Percentiles rank a stretch among this genome's conserved stretches.
phyloP scores from a whole-genome alignment of 2,329 filamentous ascomycete genomes.

The Hypoxylon sp. region DNA sequence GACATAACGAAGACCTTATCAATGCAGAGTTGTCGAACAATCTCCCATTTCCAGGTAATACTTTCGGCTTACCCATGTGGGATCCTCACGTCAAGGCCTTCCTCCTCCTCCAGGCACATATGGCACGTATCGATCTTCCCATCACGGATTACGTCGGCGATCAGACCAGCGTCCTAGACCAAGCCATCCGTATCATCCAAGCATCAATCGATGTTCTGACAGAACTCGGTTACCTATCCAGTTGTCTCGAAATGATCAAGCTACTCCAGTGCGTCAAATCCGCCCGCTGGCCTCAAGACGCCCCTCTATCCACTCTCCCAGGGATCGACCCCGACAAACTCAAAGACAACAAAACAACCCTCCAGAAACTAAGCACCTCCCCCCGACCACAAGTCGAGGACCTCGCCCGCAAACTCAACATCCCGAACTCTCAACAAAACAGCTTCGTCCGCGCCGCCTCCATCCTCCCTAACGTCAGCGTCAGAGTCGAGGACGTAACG shows the following conservation, averaged over 20 bases:
- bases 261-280: slow-evolving; percentile 94
- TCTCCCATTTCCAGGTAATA: slow-evolving; percentile 73
- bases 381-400: slow-evolving; percentile 50
- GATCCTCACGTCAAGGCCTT: slow-evolving; percentile 98
- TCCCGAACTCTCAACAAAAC: slow-evolving; percentile 62
- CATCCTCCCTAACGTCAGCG: slow-evolving; percentile 77
- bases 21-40: slow-evolving; percentile 90
- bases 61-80: slow-evolving; percentile 90
- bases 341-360: slow-evolving; percentile 55
- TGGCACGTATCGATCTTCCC: slow-evolving; percentile 91
- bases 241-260: slow-evolving; percentile 84
- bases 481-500: slow-evolving; percentile 74
- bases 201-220: slow-evolving; percentile 94
- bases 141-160: slow-evolving; percentile 98
- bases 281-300: slow-evolving; percentile 89
- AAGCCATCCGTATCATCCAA: slow-evolving; percentile 96
- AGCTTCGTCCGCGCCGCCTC: slow-evolving; percentile 73
- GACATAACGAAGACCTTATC: slow-evolving; percentile 98
- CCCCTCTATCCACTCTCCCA: slow-evolving; percentile 84
- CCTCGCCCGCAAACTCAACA: slow-evolving; percentile 66
- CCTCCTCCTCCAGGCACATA: slow-evolving; percentile 92
- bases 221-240: slow-evolving; percentile 86
- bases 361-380: slow-evolving; percentile 58
- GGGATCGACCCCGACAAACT: slow-evolving; percentile 70
- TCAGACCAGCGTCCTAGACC: slow-evolving; percentile 89